Conservation (phyloP, 805 yeast genomes). For the Tetrapisispora arboricola region DNA sequence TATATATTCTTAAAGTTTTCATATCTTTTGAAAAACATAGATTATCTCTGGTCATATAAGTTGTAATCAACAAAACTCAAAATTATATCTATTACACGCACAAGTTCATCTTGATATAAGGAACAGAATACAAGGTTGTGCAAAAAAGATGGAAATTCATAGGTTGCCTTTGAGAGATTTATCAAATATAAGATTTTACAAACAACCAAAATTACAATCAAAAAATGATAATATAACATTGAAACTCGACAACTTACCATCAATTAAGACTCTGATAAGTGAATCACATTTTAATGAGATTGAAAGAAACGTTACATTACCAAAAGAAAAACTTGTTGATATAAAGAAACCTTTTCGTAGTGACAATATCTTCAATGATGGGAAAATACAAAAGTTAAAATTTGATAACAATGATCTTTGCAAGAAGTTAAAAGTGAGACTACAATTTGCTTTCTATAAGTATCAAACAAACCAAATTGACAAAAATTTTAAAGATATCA, state of each 20-base stretch:
- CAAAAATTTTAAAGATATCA: conserved; percentile 13
- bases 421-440: conserved; percentile 35
- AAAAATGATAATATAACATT: background rate
- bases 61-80: too few relatives aligned
- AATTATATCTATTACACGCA: too few relatives aligned
- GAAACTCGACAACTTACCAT: conserved; percentile 7
- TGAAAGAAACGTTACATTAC: background rate
- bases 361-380: background rate
- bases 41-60: too few relatives aligned
- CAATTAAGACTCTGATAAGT: conserved; percentile 14
- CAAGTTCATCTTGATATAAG: too few relatives aligned
- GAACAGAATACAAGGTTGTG: too few relatives aligned
- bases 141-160: conserved; percentile 4
- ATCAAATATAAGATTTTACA: conserved; percentile 20
- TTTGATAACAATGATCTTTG: conserved; percentile 4
- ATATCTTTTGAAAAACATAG: too few relatives aligned
- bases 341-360: background rate
- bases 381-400: background rate
- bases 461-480: conserved; percentile 38
- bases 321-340: background rate
- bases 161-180: conserved; percentile 22
- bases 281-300: background rate
- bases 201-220: conserved; percentile 6
- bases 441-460: conserved; percentile 44
- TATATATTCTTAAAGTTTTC: too few relatives aligned